Percentiles rank a stretch among this genome's conserved stretches.
Conservation (phyloP, 2,329 filamentous ascomycete species). For the Juglanconis juglandina region DNA sequence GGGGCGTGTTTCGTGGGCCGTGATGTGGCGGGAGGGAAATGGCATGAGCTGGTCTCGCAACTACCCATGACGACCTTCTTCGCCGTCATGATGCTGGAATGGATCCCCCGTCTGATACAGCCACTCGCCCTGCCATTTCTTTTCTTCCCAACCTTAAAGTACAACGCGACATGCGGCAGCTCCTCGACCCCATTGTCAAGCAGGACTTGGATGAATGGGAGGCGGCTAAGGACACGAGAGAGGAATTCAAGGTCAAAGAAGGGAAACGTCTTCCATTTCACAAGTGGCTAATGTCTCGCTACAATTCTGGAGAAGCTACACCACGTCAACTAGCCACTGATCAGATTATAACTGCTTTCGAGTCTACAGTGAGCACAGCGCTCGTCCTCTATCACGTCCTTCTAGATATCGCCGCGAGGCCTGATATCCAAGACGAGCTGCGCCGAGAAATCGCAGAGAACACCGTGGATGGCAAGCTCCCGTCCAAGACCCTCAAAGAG, state of each 20-base stretch:
- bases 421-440: slow-evolving; percentile 41
- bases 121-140: neutral
- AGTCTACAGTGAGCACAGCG: slow-evolving; percentile 14
- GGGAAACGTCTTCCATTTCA: neutral
- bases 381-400: slow-evolving; percentile 24
- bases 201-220: neutral
- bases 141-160: neutral
- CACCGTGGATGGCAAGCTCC: slow-evolving; percentile 22
- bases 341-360: slow-evolving; percentile 12
- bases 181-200: neutral
- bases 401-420: slow-evolving; percentile 41
- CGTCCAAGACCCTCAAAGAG: slow-evolving; percentile 21
- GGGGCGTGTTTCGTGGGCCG: neutral
- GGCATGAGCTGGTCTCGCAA: neutral
- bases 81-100: neutral
- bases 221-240: neutral
- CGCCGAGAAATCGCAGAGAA: slow-evolving; percentile 41
- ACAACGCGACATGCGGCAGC: neutral
- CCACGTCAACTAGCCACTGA: slow-evolving; percentile 9
- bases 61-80: neutral
- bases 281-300: neutral
- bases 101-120: neutral
- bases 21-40: neutral
- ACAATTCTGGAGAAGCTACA: neutral
- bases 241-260: neutral